Evolutionary conservation across 139 green algal species (phyloP), one percentile per base, ranked within the genome.

Genomic region (Deuterostichococcus epilithicus): DNA sequence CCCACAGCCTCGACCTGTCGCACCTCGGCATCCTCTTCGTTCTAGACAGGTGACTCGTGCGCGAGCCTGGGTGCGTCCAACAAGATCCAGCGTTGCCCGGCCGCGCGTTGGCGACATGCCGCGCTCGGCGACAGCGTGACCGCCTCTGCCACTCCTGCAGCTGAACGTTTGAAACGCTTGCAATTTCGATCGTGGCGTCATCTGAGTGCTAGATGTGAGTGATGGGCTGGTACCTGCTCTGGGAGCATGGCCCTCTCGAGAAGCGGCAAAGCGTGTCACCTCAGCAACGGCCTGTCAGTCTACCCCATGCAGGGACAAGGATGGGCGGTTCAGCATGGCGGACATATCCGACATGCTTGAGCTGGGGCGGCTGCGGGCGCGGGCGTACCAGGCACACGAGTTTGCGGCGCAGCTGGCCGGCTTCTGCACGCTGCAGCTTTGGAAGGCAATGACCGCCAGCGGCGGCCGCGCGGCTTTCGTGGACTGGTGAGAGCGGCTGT

Each of bases 361-460:
- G 23, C 67, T 88, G 69, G 84, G 72, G n/a, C 70, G 74, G 5
- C 6, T 58, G 58, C 47, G 77, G 10, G n/a, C 73, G 3, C 32
- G 58, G 6, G 22, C 63, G 20, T 84, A 86, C 65, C 76, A 84
- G 59, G 35, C 47, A 1, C 83, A 82, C 78, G 85, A 89, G 70
- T 75, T 73, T 25, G 42, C 72, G 58, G 74, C 79, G 3, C 77
- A 86, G 74, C 63, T 89, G 73, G 58, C 77, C n/a, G 85, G 75
- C 32, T 82, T 77, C 52, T 89, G 85, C 38, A 88, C 83, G 13
- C 75, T 88, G 37, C 78, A 85, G 72, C 26, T 85, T 26, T 90
- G 78, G 81, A 70, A 76, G 28, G 58, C 52, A 30, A 71, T 86
- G 71, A 67, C 68, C 32, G 37, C 33, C 1, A 34, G 36, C 37